phyloP scores from a whole-genome alignment of 495 filamentous ascomycete species.

The Alectoria sarmentosa region DNA sequence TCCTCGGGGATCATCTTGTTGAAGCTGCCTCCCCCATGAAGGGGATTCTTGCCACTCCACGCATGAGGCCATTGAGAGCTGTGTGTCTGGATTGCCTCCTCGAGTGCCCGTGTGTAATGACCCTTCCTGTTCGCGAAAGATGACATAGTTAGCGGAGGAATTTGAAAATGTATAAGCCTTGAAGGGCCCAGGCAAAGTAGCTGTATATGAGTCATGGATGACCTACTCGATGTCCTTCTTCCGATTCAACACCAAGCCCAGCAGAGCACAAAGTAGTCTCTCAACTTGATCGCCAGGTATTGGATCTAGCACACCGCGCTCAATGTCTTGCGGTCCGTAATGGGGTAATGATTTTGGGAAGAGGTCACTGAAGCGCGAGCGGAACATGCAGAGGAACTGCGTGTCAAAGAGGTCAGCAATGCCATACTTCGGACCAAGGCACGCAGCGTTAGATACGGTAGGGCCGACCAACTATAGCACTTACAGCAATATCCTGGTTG shows the following conservation, averaged over 20 bases:
- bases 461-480: constrained; percentile 31
- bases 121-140: constrained; percentile 47
- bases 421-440: constrained; percentile 33
- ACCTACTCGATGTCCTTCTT: constrained; percentile 98
- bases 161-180: background rate
- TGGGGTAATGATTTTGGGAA: constrained; percentile 82
- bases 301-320: constrained; percentile 70
- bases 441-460: constrained; percentile 38
- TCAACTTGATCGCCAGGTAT: constrained; percentile 80
- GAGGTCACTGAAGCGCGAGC: constrained; percentile 81
- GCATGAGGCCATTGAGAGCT: constrained; percentile 80
- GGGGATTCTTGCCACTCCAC: constrained; percentile 82
- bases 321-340: constrained; percentile 91
- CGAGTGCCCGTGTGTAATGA: constrained; percentile 85
- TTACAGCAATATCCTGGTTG: constrained; percentile 80
- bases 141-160: constrained; percentile 13
- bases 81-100: constrained; percentile 85
- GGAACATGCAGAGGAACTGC: constrained; percentile 97
- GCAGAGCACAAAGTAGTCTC: constrained; percentile 77
- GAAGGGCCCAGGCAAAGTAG: background rate
- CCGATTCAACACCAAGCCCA: constrained; percentile 83
- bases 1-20: constrained; percentile 68
- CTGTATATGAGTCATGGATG: constrained; percentile 20
- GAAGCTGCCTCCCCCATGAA: constrained; percentile 72
- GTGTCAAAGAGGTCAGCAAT: constrained; percentile 28